Evolutionary conservation across 306 rosid genomes (phyloP).

Genomic region (Cajanus cajan): DNA sequence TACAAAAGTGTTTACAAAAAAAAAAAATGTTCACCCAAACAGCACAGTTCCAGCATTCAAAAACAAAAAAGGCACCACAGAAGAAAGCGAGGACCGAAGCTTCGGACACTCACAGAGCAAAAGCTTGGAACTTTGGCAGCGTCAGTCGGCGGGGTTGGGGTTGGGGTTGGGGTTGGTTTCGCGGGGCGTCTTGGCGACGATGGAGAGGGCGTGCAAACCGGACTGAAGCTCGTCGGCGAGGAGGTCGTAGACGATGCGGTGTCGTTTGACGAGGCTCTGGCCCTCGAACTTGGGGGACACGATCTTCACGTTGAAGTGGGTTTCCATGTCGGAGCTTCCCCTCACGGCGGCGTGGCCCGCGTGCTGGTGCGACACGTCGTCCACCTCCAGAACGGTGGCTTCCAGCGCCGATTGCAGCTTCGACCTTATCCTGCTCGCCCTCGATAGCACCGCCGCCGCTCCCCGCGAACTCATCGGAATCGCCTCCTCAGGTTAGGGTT

Average conservation of each 20-base stretch:
- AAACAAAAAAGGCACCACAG: neutral
- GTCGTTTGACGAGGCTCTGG: constrained; percentile 42
- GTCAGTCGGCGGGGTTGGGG: neutral
- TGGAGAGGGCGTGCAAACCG: constrained; percentile 40
- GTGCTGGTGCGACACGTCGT: constrained; percentile 90
- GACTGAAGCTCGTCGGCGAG: constrained; percentile 36
- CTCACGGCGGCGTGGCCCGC: constrained; percentile 78
- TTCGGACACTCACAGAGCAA: neutral
- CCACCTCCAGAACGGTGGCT: constrained; percentile 63
- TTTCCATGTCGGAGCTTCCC: constrained; percentile 46
- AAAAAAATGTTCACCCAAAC: too few relatives aligned
- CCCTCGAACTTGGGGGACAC: constrained; percentile 76
- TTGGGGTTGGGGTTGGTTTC: neutral
- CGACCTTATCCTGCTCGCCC: constrained; percentile 67
- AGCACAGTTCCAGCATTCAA: neutral
- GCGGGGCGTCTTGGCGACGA: constrained; percentile 33
- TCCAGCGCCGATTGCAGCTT: constrained; percentile 72
- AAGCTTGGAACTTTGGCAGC: neutral
- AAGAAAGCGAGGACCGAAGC: neutral
- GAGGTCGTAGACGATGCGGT: constrained; percentile 42
- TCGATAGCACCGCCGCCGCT: constrained; percentile 43
- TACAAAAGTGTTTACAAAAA: too few relatives aligned
- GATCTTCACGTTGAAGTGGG: constrained; percentile 79
- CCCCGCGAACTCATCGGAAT: constrained; percentile 51
- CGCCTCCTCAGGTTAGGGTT: neutral